phyloP scores from a whole-genome alignment of 1,284 basidiomycete genomes.

The Cryptococcus maquisensis region DNA sequence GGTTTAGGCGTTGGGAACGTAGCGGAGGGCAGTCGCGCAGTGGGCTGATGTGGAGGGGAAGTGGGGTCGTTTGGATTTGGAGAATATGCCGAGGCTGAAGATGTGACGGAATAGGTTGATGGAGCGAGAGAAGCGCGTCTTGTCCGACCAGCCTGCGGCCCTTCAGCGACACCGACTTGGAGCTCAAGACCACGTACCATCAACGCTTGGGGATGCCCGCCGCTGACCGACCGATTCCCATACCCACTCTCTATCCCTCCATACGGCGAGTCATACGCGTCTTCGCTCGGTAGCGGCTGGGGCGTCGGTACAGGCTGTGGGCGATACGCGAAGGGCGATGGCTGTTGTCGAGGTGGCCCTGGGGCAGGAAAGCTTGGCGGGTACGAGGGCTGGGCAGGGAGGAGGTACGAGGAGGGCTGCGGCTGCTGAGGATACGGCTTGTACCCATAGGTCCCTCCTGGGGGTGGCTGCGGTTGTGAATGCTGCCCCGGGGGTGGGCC shows the following conservation, averaged over 20 bases:
- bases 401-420: slow-evolving; percentile 12
- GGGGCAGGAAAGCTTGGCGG: slow-evolving; percentile 15
- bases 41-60: slow-evolving; percentile 11
- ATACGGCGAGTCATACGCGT: slow-evolving; percentile 5
- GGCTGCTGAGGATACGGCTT: neutral
- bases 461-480: neutral
- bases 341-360: neutral
- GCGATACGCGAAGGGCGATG: slow-evolving; percentile 4
- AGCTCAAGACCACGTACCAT: neutral
- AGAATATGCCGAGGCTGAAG: slow-evolving; percentile 25
- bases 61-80: slow-evolving; percentile 24
- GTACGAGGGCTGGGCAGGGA: slow-evolving; percentile 29
- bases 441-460: slow-evolving; percentile 12
- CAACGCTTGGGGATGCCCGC: neutral
- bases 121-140: slow-evolving; percentile 21
- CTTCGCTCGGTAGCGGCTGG: neutral
- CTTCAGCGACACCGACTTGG: neutral
- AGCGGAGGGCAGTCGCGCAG: slow-evolving; percentile 13
- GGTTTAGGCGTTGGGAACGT: slow-evolving; percentile 1
- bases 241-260: slow-evolving; percentile 10
- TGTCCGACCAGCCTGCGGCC: neutral
- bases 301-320: slow-evolving; percentile 1
- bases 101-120: slow-evolving; percentile 31
- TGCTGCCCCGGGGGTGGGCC: neutral
- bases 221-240: slow-evolving; percentile 5